Evolutionary conservation across 495 filamentous ascomycete species (phyloP), one percentile per base, ranked within the genome.

Genomic region (Aspergillus haitiensis): DNA sequence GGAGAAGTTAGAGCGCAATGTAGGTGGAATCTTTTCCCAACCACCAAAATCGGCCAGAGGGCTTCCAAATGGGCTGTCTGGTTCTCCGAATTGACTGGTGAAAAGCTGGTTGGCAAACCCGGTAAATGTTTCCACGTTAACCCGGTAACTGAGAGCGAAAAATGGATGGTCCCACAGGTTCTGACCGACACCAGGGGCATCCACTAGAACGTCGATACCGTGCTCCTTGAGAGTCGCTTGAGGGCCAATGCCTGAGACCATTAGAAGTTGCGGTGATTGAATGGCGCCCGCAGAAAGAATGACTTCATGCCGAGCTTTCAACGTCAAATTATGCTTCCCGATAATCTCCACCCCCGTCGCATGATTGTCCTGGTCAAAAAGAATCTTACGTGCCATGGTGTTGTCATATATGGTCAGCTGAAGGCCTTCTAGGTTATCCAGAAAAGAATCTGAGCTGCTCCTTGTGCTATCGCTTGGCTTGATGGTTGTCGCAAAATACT

Each of bases 221-320:
- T 70, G 63, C 42, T 72, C 15, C 33, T 72, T 39, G 0, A 84
- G 66, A 0, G 68, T 72, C 0, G 58, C 65, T 16, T 55, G 60
- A 0, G 77, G 80, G 0, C 82, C 82, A 48, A 84, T 68, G 0
- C 65, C 65, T 0, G 65, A 67, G 3, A 67, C 59, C 65, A 67
- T 67, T 12, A 67, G 52, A 1, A 67, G 56, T 56, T 82, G 79
- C 0, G 64, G 64, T 4, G 64, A 67, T 16, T 61, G 69, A 49
- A 83, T 72, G 7, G 58, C 75, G 6, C 83, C 83, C 1, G 82
- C 81, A 2, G 81, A 79, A 0, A 86, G 31, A 33, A 86, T 81
- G 49, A 86, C 79, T 60, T 85, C 82, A 53, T 76, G 75, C 0
- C 48, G 65, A 0, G 82, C 81, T 0, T 48, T 54, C 2, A 82